phyloP scores from a whole-genome alignment of 176 grass and related monocot genomes.

The Oryza glumipatula region DNA sequence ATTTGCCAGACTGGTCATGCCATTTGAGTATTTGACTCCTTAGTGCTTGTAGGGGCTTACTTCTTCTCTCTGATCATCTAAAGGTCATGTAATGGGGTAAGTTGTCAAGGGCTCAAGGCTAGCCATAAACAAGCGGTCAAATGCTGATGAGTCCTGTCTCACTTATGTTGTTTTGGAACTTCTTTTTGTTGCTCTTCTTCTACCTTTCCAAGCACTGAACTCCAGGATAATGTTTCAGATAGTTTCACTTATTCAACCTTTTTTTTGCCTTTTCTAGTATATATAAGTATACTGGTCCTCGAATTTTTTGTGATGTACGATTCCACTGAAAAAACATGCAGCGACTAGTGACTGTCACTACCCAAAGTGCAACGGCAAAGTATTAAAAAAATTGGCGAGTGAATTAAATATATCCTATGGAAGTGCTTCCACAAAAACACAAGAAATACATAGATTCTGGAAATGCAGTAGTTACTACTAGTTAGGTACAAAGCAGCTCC shows the following conservation, averaged over 20 bases:
- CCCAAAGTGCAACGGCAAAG: background rate
- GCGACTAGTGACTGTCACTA: constrained; percentile 23
- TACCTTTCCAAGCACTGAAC: constrained; percentile 34
- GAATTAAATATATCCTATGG: background rate
- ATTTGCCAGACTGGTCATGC: constrained; percentile 58
- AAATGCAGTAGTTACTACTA: background rate
- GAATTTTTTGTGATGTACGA: constrained; percentile 25
- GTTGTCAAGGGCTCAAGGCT: background rate
- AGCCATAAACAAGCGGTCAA: constrained; percentile 36
- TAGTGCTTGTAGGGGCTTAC: constrained; percentile 5
- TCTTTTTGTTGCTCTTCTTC: constrained; percentile 20
- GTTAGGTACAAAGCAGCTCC: constrained; percentile 34
- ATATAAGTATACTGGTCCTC: constrained; percentile 22
- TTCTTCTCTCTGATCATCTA: constrained; percentile 34
- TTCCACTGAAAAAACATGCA: constrained; percentile 26
- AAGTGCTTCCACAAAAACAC: background rate
- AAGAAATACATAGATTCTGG: constrained; percentile 16
- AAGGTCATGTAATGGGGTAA: constrained; percentile 43
- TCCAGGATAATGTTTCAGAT: constrained; percentile 49
- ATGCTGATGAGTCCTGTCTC: constrained; percentile 29
- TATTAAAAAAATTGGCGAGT: background rate
- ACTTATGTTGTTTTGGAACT: constrained; percentile 35
- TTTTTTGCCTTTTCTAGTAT: constrained; percentile 16
- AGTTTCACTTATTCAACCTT: constrained; percentile 9
- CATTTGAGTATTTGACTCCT: constrained; percentile 49